Base-by-base conservation (phyloP, 2,329 filamentous ascomycete genomes). In the Neurospora sp. region DNA sequence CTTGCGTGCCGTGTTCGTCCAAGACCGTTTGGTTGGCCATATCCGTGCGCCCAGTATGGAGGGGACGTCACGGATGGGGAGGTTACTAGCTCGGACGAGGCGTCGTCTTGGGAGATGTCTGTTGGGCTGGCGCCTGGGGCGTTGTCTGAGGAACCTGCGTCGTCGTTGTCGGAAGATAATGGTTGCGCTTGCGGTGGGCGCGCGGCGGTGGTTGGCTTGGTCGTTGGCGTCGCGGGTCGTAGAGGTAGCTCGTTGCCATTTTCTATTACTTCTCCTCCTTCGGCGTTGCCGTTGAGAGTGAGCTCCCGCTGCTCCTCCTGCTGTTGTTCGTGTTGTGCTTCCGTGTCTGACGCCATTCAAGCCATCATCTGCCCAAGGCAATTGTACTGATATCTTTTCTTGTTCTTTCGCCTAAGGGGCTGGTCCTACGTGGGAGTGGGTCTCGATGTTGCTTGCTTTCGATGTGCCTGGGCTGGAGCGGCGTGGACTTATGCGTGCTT, bases 11-110 rank as follows among this genome's bases (percentile, higher is more conserved):
- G 69, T 37, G 72, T 69, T 19, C n/a, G 19, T 36, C 67, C 69
- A 15, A 15, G 36, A 19, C 19, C 33, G 17, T 40, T 38, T 37
- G 15, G 62, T 41, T 66, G 62, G 23, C 28, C 37, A 65, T 73
- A 72, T 41, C 71, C 72, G 69, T 78, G 79, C 66, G 76, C 74
- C 83, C 83, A 85, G 75, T 84, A 85, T 5, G 83, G 83, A 23
- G 83, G 83, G 10, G 76, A 76, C 8, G 75, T 73, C 6, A 76
- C 70, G 28, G 19, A 15, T 52, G 75, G 74, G 17, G 75, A 75
- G 12, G 69, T 66, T 10, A 70, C 36, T 5, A 65, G 38, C 41
- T 71, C 69, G 6, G 69, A 52, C 15, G 67, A 8, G 66, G 68
- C 67, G 57, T 73, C 69, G 38, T 70, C 70, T 8, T 70, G 71